These are phyloP conservation scores for Cryptococcus neoformans DNA, from an alignment of 1,284 basidiomycete genomes.

Conservation along the genomic window DNA sequence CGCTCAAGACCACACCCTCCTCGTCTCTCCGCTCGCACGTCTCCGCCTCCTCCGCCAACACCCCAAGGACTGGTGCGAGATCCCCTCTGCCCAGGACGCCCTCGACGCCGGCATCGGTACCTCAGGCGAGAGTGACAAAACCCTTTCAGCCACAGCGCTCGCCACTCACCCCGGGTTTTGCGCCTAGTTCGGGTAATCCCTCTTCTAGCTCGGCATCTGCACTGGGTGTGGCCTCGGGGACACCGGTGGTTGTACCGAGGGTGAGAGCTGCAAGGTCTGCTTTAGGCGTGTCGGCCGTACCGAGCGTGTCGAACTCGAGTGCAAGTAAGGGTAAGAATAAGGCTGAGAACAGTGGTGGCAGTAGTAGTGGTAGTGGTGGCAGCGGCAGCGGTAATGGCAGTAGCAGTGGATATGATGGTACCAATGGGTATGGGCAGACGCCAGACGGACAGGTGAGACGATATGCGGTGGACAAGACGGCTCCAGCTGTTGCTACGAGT, in stretches of 20 bases:
- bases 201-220: background rate
- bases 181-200: no score
- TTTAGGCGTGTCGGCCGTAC: no score
- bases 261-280: conserved; percentile 6
- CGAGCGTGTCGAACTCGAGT: no score
- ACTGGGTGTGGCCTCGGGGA: background rate
- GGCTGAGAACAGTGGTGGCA: background rate
- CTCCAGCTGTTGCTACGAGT: background rate
- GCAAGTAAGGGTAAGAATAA: no score
- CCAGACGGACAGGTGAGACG: background rate
- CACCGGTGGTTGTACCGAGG: conserved; percentile 3
- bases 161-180: background rate
- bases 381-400: no score
- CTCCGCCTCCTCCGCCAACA: conserved; percentile 2
- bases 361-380: background rate
- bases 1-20: background rate
- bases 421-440: background rate
- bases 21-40: background rate
- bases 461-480: background rate
- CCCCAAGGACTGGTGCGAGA: background rate
- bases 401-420: background rate
- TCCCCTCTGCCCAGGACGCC: background rate
- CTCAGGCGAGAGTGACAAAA: background rate
- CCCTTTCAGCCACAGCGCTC: background rate
- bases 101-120: conserved; percentile 4